Evolutionary conservation across 805 yeast genomes (phyloP), one percentile per base, ranked within the genome.

Genomic region (Cyberlindnera saturnus): DNA sequence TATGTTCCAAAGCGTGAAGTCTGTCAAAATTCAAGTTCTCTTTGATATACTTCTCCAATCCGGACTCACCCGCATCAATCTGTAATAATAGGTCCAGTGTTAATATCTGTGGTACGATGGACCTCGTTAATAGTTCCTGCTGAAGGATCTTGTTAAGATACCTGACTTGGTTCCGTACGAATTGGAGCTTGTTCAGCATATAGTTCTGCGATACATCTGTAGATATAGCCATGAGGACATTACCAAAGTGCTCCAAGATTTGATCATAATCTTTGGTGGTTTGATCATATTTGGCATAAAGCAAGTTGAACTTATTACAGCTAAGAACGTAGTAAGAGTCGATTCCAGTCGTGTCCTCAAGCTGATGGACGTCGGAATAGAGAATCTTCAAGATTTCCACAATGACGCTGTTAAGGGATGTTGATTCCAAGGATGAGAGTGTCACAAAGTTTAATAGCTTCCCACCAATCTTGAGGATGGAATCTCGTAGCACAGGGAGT

Each of bases 31-130:
- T 18, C 6, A 58, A 32, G 17, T 48, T 41, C 2, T 45, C 44
- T 19, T 39, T 38, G 7, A 58, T 45, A n/a, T 47, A 41, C 10
- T 42, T 36, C 19, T 42, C 49, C 8, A 55, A 47, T 15, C 47
- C 52, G 18, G 41, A 34, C 62, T 71, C 52, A 50, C 72, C 52
- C 56, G 71, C 52, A 54, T 72, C 61, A 26, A 56, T 50, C 6
- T 57, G 47, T 6, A 58, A 36, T 2, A 56, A 33, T 0, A 53
- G 40, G 28, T 43, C 46, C 13, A 56, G 38, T 0, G 57, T 47
- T 2, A 55, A 33, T 7, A 58, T 31, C 8, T 48, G 45, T 5
- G 54, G 41, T 7, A 41, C 45, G 1, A 54, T 51, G 2, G 55
- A 35, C 11, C 39, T 28, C 8, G 30, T 18, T 10, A 37, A 28